Evolutionary conservation across 306 rosid genomes (phyloP), one percentile per base, ranked within the genome.

Genomic region (Castanea crenata): DNA sequence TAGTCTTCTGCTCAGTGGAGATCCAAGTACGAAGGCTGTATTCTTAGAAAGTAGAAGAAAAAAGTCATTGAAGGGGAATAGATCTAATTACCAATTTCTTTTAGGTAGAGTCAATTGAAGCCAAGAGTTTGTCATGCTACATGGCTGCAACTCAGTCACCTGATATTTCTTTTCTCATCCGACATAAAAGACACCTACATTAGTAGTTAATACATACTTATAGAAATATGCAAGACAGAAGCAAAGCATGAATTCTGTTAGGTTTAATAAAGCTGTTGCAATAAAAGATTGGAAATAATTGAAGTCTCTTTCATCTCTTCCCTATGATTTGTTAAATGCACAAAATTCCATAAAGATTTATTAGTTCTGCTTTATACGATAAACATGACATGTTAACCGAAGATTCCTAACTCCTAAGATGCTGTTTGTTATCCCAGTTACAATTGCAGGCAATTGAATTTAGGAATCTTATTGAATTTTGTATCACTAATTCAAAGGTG

Each of bases 401-500:
- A 19, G 38, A 67, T 34, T 67, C 4, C 51, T 34, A 35, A 67
- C 19, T 67, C n/a, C 51, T 67, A 35, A 67, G 49, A 19, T 34
- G 52, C 51, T 34, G 25, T 34, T 34, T 21, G 5, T 2, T 34
- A 44, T 73, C 55, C 65, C 6, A 8, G 38, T 57, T 44, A 61
- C 63, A 65, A 71, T 71, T 54, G 64, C 44, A 38, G 78, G 38
- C 52, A 62, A 51, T 76, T 74, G 51, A 41, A 51, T 85, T 70
- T 61, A 63, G 63, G 84, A 86, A 74, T 71, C 62, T 65, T 79
- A 55, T 63, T 69, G 46, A 20, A 62, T 21, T 44, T 44, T 11
- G 72, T 82, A 54, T 81, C 31, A 52, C 77, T 86, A 55, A 79
- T 79, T 78, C 78, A 52, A 71, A 7, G 69, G 57, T 75, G 20